Base-by-base conservation (phyloP, 257 asterid species). In the Primulina tabacum region DNA sequence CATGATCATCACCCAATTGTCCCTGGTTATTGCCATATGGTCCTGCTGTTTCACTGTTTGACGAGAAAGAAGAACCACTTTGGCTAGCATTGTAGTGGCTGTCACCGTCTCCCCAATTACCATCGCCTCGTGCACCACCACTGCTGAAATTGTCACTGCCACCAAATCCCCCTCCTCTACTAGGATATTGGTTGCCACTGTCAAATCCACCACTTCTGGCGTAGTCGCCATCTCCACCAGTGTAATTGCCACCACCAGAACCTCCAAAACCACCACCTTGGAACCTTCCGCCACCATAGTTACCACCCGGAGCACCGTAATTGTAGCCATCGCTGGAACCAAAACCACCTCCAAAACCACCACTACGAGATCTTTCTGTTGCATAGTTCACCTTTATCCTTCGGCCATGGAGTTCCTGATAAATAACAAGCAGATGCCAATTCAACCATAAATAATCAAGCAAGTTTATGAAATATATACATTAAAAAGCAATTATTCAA, bases 351-450 rank as follows among this genome's bases (percentile, higher is more conserved):
- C 88, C 88, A 62, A 71, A 82, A n/a, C 87, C 86, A 4, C 83
- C 82, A n/a, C 75, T 65, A 17, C 85, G 84, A 59, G 87, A 68
- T 63, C 10, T 83, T 40, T 83, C 92, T 17, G 86, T 82, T 2
- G 92, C 92, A 62, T 73, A 78, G 47, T 83, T 86, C 80, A 86
- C 91, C 77, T 82, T 83, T 50, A 86, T 34, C 16, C 47, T 76
- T 37, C 91, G 77, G 20, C 89, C 89, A 21, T 83, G 84, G 6
- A 86, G 79, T 24, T 86, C 92, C 92, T 86, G 82, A 68, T 3
- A 64, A 65, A 47, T 64, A 5, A 66, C 10, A n/a, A 53, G 63
- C 26, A 79, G 67, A 40, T 29, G 26, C 26, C 30, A 67, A 11
- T 50, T 43, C 40, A 57, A n/a, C 21, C 35, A 57, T 16, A 26